Base-by-base conservation (phyloP, 2,329 filamentous ascomycete genomes). In the Aspergillus hiratsukae region DNA sequence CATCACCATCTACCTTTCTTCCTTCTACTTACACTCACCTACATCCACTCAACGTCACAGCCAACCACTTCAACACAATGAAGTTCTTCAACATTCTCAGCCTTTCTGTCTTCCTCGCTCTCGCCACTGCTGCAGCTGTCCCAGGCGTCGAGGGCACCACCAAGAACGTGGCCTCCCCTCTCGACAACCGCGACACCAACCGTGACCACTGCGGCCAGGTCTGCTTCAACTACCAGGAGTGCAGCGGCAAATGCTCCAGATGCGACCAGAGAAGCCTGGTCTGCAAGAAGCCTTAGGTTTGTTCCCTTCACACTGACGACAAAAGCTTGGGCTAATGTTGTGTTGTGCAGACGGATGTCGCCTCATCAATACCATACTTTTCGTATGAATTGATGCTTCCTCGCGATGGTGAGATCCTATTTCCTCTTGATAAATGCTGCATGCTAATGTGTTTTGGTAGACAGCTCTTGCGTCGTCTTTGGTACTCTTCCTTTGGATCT, bases 41-140 rank as follows among this genome's bases (percentile, higher is more conserved):
- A 14, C 19, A 14, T 14, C 4, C 21, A 25, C 10, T 14, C 19
- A 46, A 4, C 25, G 11, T 28, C 21, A 11, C 46, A 40, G n/a
- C n/a, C 21, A 45, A n/a, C 4, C 23, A 6, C 19, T 25, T n/a
- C 43, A n/a, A 48, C 51, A 57, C 31, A 31, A 60, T 60, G 58
- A 54, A 60, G 25, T 49, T 56, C 21, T 4, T 49, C 49, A 53
- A 11, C 7, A 27, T 60, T 40, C 31, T 58, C 29, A 3, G 25
- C 4, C 8, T 55, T 6, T n/a, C 19, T 23, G 17, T 56, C 49
- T 25, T 60, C 23, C 7, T 51, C 1, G 25, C n/a, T 21, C 11
- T 59, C 3, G 23, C 29, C 37, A 46, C 40, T 14, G 45, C 54
- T 31, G 49, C 46, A 11, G 53, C 43, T 14, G 43, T 46, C 43